Conservation (phyloP, 805 yeast genomes). For the Lipomyces chichibuensis region DNA sequence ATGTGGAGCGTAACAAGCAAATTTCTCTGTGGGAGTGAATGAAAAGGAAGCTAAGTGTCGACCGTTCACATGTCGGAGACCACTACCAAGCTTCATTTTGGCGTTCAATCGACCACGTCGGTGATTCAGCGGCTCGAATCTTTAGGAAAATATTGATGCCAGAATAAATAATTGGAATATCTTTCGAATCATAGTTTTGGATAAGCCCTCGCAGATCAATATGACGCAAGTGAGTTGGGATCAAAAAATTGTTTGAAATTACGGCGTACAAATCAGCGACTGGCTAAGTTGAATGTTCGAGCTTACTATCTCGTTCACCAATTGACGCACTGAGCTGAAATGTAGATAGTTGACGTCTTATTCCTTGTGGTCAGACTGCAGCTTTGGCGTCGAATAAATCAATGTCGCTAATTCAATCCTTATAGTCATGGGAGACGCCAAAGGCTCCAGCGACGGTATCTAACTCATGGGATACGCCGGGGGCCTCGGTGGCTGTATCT, state of each 20-base stretch:
- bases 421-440: background rate
- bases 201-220: background rate
- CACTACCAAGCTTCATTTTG: background rate
- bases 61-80: background rate
- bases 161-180: background rate
- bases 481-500: background rate
- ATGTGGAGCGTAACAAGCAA: too few species aligned
- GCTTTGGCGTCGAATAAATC: background rate
- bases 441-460: background rate
- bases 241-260: background rate
- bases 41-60: too few species aligned
- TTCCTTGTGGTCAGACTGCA: background rate
- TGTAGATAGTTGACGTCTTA: background rate
- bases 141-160: background rate
- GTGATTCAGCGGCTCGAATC: background rate
- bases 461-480: constrained; percentile 1
- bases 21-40: too few species aligned
- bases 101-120: background rate
- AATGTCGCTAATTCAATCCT: background rate
- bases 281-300: background rate
- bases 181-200: background rate
- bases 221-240: background rate
- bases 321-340: background rate
- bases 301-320: background rate
- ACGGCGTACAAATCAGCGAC: background rate